Percentiles rank a stretch among this genome's conserved stretches.
Conservation (phyloP, 1,284 basidiomycete genomes). For the Rhodotorula sp. region DNA sequence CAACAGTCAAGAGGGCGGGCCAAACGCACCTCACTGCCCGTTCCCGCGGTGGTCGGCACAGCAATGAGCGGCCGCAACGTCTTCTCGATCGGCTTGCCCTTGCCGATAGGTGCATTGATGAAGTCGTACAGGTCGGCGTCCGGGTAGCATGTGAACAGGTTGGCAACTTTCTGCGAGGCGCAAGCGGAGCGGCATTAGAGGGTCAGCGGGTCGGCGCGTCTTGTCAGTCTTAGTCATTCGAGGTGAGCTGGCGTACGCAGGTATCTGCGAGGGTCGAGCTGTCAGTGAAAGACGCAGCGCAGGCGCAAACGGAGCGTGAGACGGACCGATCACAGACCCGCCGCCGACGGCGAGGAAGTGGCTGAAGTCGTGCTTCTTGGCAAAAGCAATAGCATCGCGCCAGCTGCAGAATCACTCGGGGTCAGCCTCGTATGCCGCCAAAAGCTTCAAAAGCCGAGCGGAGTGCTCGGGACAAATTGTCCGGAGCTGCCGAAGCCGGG, state of each 20-base stretch:
- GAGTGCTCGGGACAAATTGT: neutral
- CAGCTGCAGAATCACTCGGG: constrained; percentile 56
- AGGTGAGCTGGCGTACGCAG: constrained; percentile 10
- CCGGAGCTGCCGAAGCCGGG: neutral
- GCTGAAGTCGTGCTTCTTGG: constrained; percentile 79
- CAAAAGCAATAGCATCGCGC: constrained; percentile 84
- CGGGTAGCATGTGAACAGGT: constrained; percentile 76
- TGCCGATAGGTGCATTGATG: constrained; percentile 93
- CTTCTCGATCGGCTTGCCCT: constrained; percentile 70
- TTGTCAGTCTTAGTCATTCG: no score
- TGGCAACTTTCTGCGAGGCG: constrained; percentile 58
- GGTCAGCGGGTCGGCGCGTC: no score
- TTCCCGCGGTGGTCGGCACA: constrained; percentile 93
- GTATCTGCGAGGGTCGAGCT: constrained; percentile 3
- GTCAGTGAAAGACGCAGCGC: neutral
- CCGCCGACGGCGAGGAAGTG: constrained; percentile 81
- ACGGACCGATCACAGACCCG: constrained; percentile 78
- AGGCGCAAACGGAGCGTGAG: neutral
- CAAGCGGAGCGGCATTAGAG: neutral
- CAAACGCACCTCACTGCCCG: constrained; percentile 66
- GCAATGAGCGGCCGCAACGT: constrained; percentile 82
- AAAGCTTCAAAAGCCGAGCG: neutral
- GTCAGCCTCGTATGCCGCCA: neutral
- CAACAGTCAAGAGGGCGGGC: neutral
- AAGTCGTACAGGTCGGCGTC: constrained; percentile 87